Percentiles rank a stretch among this genome's conserved stretches.
Evolutionary conservation across 805 yeast genomes (phyloP).

Genomic region (Cyberlindnera maclurae): DNA sequence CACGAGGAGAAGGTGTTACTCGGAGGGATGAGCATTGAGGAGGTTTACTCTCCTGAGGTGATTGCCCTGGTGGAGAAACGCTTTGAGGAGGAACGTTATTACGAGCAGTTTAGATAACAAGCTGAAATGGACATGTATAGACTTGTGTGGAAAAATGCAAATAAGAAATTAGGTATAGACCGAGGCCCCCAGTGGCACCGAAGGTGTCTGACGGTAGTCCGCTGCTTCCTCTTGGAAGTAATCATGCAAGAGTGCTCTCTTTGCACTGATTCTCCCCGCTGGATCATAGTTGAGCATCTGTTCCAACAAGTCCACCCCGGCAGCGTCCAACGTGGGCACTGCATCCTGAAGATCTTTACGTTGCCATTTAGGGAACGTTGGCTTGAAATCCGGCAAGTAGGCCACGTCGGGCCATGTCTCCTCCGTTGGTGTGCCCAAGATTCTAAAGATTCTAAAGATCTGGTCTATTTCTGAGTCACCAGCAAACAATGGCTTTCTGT

Average conservation of each 20-base stretch:
- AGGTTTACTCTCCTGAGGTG: conserved; percentile 58
- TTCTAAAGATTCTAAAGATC: conserved; percentile 84
- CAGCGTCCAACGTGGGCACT: conserved; percentile 73
- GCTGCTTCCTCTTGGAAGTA: conserved; percentile 56
- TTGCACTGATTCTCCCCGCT: conserved; percentile 87
- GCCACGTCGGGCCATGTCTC: conserved; percentile 93
- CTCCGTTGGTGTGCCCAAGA: conserved; percentile 91
- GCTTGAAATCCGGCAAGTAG: conserved; percentile 85
- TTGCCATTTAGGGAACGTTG: conserved; percentile 88
- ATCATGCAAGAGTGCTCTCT: conserved; percentile 84
- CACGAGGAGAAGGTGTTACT: conserved; percentile 74
- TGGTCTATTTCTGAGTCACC: conserved; percentile 98
- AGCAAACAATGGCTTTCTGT: conserved; percentile 90
- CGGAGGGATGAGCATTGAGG: conserved; percentile 56
- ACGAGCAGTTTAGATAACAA: conserved; percentile 44
- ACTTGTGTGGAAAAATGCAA: neutral
- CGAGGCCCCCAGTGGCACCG: conserved; percentile 26
- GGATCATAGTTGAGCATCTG: conserved; percentile 87
- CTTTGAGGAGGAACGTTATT: conserved; percentile 69
- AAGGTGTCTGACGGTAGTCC: conserved; percentile 22
- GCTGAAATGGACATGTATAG: neutral
- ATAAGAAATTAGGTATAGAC: conserved; percentile 16
- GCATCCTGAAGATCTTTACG: conserved; percentile 61
- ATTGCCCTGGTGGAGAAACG: conserved; percentile 52
- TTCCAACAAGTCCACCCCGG: conserved; percentile 78